Evolutionary conservation across 2,329 filamentous ascomycete species (phyloP), one percentile per base, ranked within the genome.

Genomic region (Colletotrichum sp.): DNA sequence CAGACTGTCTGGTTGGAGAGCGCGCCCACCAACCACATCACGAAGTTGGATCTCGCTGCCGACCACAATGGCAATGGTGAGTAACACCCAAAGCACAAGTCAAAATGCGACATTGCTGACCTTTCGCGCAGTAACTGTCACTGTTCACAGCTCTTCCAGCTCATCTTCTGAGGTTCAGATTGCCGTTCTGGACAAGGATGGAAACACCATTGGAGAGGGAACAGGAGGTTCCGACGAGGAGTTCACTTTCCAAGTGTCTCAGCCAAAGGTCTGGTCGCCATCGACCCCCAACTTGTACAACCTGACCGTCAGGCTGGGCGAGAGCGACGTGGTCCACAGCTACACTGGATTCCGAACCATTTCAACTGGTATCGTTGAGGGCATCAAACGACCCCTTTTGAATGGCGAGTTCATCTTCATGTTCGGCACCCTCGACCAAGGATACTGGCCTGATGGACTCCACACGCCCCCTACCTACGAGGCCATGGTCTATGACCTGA

Each of bases 271-370:
- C 0, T 95, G 93, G 93, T 91, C 91, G 5, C 93, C 93, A 0
- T 86, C 90, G 34, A 87, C 87, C 0, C 93, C 93, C 0, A 89
- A 82, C 1, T 83, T 95, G 70, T 95, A 94, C 83, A 92, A 94
- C 77, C 81, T 95, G 30, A 90, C 87, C 0, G 87, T 94, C 18
- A 88, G 83, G 1, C 78, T 89, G 69, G 86, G 83, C 4, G 74
- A 85, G 38, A 48, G 38, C 7, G 93, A 94, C 74, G 79, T 83
- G 9, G 85, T 94, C 3, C 83, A 84, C 13, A 94, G 92, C 81
- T 94, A 94, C 82, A 93, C 91, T 0, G 93, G 92, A 2, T 94
- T 95, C 84, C 88, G 93, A 32, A 94, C 91, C 1, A 87, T 94
- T 43, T 87, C 89, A 0, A 85, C 85, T 8, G 92, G 89, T 2